Percentiles rank a stretch among this genome's conserved stretches.
These are phyloP conservation scores for Wallacemonas collosoma DNA, from an alignment of 208 protist genomes.

Conservation along the genomic window DNA sequence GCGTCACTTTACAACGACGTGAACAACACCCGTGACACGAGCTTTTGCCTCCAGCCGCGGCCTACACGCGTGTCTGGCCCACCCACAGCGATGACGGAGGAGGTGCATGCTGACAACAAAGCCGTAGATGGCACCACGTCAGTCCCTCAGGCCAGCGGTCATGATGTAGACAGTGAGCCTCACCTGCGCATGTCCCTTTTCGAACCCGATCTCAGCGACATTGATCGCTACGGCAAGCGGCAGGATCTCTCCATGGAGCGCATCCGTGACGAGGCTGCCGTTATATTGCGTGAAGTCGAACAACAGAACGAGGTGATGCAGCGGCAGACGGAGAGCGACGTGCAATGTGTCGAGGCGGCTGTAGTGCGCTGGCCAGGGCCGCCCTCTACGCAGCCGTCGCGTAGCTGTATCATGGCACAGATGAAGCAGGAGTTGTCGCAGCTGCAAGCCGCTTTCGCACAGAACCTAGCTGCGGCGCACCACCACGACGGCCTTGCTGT, in stretches of 20 bases:
- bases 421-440: conserved; percentile 21
- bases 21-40: conserved; percentile 10
- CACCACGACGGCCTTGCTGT: not conserved
- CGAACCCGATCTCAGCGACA: conserved; percentile 47
- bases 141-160: too few relatives aligned
- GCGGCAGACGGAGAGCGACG: conserved; percentile 41
- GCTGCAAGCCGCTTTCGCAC: conserved; percentile 23
- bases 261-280: conserved; percentile 47
- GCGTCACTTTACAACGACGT: conserved; percentile 16
- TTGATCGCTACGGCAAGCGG: conserved; percentile 57
- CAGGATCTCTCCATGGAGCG: conserved; percentile 58
- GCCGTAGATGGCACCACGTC: too few relatives aligned
- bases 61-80: not conserved
- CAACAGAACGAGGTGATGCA: conserved; percentile 46
- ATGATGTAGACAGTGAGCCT: not conserved
- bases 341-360: conserved; percentile 21
- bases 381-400: not conserved
- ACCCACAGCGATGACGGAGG: too few relatives aligned
- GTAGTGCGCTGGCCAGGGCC: conserved; percentile 29
- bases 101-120: too few relatives aligned
- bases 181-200: conserved; percentile 36
- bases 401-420: not conserved
- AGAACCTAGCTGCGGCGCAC: not conserved
- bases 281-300: conserved; percentile 36
- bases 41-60: conserved; percentile 22